Percentiles rank a stretch among this genome's conserved stretches.
These are phyloP conservation scores for Lachancea nothofagi DNA, from an alignment of 805 yeast species.

Conservation along the genomic window DNA sequence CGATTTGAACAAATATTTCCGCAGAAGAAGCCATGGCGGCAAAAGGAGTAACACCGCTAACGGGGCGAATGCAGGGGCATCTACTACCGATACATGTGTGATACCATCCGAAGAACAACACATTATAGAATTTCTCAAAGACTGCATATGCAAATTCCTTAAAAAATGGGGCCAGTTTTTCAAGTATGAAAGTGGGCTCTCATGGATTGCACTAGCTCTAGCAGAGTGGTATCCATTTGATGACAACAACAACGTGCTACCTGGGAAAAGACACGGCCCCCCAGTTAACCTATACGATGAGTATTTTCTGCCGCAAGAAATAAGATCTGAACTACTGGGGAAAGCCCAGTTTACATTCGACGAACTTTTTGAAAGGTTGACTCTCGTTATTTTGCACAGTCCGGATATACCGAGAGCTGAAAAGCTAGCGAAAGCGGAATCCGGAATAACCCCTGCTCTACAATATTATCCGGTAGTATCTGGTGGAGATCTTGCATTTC, in stretches of 20 bases:
- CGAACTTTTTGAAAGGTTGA: constrained; percentile 69
- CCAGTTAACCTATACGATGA: constrained; percentile 23
- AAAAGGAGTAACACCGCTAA: neutral
- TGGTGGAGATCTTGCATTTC: constrained; percentile 32
- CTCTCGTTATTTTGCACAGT: constrained; percentile 67
- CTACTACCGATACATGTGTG: constrained; percentile 18
- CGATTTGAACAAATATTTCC: constrained; percentile 58
- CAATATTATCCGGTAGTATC: constrained; percentile 31
- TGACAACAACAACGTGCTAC: constrained; percentile 25
- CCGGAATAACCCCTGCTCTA: constrained; percentile 11
- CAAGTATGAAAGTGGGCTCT: constrained; percentile 72
- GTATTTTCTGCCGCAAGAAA: constrained; percentile 25
- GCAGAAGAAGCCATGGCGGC: constrained; percentile 20
- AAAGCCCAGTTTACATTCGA: constrained; percentile 37
- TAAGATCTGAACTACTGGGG: constrained; percentile 6
- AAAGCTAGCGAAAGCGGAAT: constrained; percentile 14
- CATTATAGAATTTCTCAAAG: constrained; percentile 51
- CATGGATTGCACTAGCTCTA: constrained; percentile 83
- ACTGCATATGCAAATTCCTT: constrained; percentile 58
- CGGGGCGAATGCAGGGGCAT: constrained; percentile 2
- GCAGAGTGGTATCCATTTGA: constrained; percentile 86
- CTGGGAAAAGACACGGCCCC: constrained; percentile 19
- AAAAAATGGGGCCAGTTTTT: constrained; percentile 73
- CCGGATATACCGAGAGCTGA: constrained; percentile 43
- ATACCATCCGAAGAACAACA: constrained; percentile 39